A percentile compares a stretch with the other conserved stretches of the same genome.
Evolutionary conservation across 495 filamentous ascomycete species (phyloP).

Genomic region (Glutinoglossum americanum): DNA sequence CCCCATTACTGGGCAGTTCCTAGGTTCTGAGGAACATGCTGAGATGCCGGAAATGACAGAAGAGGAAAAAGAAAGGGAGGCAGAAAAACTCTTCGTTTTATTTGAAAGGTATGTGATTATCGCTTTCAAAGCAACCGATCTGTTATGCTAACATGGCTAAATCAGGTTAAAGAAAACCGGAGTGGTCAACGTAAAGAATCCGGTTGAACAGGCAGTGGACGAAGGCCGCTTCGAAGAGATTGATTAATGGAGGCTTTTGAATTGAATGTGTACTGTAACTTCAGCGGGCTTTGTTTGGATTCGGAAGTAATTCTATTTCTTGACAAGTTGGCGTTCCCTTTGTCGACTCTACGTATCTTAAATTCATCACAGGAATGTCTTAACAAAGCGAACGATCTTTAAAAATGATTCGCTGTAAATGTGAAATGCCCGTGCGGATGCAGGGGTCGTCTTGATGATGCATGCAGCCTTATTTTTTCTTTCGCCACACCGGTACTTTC

Average conservation of each 20-base stretch:
- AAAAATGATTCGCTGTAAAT: no score
- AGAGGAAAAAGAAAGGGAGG: conserved; percentile 84
- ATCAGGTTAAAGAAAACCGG: conserved; percentile 56
- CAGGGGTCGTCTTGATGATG: not conserved
- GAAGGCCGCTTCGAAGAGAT: conserved; percentile 68
- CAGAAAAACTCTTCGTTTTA: conserved; percentile 78
- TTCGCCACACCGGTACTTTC: not conserved
- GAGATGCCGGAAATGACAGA: conserved; percentile 54
- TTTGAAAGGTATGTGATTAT: conserved; percentile 54
- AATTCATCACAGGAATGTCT: not conserved
- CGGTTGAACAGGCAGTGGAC: conserved; percentile 49
- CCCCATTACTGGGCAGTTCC: conserved; percentile 73
- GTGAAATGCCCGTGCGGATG: not conserved
- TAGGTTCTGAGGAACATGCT: conserved; percentile 40
- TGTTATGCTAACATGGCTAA: conserved; percentile 2
- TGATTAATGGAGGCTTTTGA: not conserved
- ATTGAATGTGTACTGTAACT: not conserved
- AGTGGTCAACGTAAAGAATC: conserved; percentile 66
- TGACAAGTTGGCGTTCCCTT: not conserved
- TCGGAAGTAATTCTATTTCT: not conserved
- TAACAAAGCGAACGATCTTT: not conserved
- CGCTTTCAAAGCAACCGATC: not conserved
- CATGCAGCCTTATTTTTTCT: not conserved
- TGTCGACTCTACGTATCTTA: not conserved
- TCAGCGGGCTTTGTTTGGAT: not conserved